Percentiles rank a stretch among this genome's conserved stretches.
Evolutionary conservation across 2,329 filamentous ascomycete genomes (phyloP).

Genomic region (Pestalotiopsis sp.): DNA sequence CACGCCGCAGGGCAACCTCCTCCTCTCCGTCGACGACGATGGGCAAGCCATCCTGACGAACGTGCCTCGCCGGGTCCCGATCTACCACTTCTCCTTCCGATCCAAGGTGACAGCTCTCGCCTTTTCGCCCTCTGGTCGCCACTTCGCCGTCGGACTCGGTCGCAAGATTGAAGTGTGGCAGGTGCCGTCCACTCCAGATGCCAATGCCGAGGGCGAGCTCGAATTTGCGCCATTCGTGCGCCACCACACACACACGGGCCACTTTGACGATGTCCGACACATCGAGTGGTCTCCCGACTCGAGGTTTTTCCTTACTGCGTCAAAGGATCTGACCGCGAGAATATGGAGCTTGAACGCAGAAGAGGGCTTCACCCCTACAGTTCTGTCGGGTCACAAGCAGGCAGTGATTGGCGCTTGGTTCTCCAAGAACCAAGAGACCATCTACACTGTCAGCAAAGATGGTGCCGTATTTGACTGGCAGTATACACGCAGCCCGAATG

Average conservation of each 20-base stretch:
- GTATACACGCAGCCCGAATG: constrained; percentile 66
- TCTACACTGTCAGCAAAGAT: constrained; percentile 96
- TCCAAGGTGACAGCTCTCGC: constrained; percentile 78
- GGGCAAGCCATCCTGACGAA: constrained; percentile 93
- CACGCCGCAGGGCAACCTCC: constrained; percentile 85
- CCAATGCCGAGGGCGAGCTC: constrained; percentile 76
- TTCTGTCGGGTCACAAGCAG: constrained; percentile 88
- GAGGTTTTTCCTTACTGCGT: constrained; percentile 88
- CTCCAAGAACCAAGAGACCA: constrained; percentile 88
- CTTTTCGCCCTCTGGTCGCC: constrained; percentile 87
- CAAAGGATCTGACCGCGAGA: constrained; percentile 87
- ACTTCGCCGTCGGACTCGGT: constrained; percentile 88
- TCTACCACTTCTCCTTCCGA: constrained; percentile 96
- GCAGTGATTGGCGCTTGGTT: constrained; percentile 96
- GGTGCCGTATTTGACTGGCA: constrained; percentile 96
- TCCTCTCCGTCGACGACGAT: constrained; percentile 92
- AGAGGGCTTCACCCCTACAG: constrained; percentile 86
- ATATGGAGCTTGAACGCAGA: constrained; percentile 94
- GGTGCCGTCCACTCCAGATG: constrained; percentile 85
- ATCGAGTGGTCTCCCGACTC: constrained; percentile 97
- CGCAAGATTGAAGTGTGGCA: constrained; percentile 94
- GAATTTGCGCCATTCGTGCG: constrained; percentile 94
- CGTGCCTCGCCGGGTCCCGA: constrained; percentile 77
- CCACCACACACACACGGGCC: constrained; percentile 82
- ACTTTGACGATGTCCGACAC: constrained; percentile 83